Base-by-base conservation (phyloP, 176 grass and related monocot species). In the Oryza brachyantha region DNA sequence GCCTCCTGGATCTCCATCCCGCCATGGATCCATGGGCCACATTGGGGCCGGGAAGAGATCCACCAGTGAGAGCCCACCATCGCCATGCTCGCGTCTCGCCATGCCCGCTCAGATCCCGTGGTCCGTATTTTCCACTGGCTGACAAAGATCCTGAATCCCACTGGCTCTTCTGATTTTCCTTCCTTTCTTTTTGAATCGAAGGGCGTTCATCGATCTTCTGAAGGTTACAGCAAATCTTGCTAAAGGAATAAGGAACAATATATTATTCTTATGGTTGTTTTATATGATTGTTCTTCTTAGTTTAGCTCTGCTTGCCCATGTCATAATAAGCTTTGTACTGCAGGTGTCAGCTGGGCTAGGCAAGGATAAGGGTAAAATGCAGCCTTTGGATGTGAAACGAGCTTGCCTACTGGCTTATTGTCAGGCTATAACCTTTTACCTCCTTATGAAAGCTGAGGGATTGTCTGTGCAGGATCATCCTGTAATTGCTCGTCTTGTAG, bases 401-500 rank as follows among this genome's bases (percentile, higher is more conserved):
- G 89, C 80, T 74, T 90, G 93, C 79, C 73, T 94, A 66, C 70
- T 90, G 72, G 86, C 81, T 74, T 92, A 98, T 76, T 94, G 87
- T 82, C 95, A 94, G 74, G 68, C 92, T 74, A 98, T 98, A 86
- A 94, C 80, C 43, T 98, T 92, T 73, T 94, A 98, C 85, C 95
- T 98, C 70, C 92, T 98, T 86, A 86, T 94, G 71, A 98, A 92
- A 84, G 84, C 92, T 11, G 92, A 98, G 77, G 95, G 95, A 50
- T 85, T 92, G 45, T 50, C 92, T 17, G 83, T 98, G 39, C 85
- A 89, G 29, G 90, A 94, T 87, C 95, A 98, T 88, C 95, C 95
- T 73, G 87, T 98, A 65, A 92, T 94, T 85, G 80, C 87, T 66
- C 91, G 78, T 45, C 81, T 98, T 41, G 85, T 94, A 79, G 95